A percentile compares a stretch with the other conserved stretches of the same genome.
Conservation (phyloP, 164 flowering plant genomes). For the Stephania yunnanensis region DNA sequence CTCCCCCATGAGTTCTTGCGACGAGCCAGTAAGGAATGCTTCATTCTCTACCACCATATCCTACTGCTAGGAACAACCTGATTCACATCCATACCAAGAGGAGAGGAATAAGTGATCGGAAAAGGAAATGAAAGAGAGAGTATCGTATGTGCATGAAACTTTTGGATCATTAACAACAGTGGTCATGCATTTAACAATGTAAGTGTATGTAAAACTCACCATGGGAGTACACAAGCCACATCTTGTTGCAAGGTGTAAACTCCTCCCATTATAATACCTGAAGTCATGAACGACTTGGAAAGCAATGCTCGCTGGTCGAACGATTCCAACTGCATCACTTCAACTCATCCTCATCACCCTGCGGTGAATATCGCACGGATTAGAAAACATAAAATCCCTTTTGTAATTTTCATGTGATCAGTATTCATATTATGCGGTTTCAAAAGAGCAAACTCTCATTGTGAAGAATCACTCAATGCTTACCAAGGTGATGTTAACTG, state of each 20-base stretch:
- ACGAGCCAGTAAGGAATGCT: conserved; percentile 87
- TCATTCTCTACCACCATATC: conserved; percentile 86
- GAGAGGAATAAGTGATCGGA: not conserved
- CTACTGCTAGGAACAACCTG: conserved; percentile 99
- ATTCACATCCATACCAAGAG: conserved; percentile 82
- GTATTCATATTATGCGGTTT: not conserved
- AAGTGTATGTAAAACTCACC: conserved; percentile 39
- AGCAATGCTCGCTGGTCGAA: conserved; percentile 91
- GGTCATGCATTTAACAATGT: not conserved
- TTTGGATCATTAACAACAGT: not conserved
- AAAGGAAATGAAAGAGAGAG: too few species aligned
- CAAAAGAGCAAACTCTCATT: not conserved
- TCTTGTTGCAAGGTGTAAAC: conserved; percentile 93
- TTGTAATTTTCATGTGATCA: not conserved
- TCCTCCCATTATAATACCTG: conserved; percentile 58
- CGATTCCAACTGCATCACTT: conserved; percentile 82
- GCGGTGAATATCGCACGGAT: conserved; percentile 2
- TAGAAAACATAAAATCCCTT: conserved; percentile 1
- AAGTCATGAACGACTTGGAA: conserved; percentile 73
- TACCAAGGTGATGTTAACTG: conserved; percentile 89
- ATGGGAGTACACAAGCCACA: conserved; percentile 78
- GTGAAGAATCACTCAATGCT: not conserved
- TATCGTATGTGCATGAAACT: not conserved
- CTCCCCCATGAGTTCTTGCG: conserved; percentile 98
- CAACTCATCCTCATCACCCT: conserved; percentile 98